phyloP scores from a whole-genome alignment of 139 green algal species.

The Tetradesmus obliquus region DNA sequence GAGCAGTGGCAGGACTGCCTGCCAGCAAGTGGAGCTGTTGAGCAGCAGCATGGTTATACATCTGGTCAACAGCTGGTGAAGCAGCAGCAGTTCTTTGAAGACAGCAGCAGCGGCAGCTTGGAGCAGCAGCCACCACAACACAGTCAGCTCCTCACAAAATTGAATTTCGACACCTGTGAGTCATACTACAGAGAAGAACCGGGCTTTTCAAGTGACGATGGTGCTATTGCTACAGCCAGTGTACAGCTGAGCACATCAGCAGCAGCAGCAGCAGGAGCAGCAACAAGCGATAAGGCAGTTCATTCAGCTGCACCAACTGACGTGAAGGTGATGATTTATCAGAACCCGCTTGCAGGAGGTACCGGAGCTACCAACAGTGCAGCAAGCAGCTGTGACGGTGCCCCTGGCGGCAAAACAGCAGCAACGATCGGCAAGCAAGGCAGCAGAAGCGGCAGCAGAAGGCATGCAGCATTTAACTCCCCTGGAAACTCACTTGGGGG shows the following conservation, averaged over 20 bases:
- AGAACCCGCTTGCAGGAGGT: background rate
- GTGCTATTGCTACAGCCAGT: background rate
- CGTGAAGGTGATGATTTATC: background rate
- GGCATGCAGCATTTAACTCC: background rate
- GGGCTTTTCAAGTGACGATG: background rate
- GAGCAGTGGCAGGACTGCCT: background rate
- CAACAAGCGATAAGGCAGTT: background rate
- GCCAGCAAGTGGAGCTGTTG: background rate
- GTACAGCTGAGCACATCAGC: background rate
- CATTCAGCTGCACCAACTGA: background rate
- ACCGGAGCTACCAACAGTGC: background rate
- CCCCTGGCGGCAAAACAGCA: background rate
- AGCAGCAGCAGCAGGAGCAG: background rate
- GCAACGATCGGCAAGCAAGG: background rate
- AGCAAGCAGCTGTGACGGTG: background rate
- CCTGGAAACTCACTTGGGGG: background rate
- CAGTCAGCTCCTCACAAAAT: background rate
- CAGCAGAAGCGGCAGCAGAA: background rate
- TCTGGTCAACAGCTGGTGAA: background rate
- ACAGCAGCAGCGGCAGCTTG: background rate
- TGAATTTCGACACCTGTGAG: background rate
- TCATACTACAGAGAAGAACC: background rate
- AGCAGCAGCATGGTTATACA: background rate
- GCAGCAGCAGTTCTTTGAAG: background rate
- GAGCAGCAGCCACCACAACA: background rate